phyloP scores from a whole-genome alignment of 805 yeast genomes.

The Cyberlindnera amylophila region DNA sequence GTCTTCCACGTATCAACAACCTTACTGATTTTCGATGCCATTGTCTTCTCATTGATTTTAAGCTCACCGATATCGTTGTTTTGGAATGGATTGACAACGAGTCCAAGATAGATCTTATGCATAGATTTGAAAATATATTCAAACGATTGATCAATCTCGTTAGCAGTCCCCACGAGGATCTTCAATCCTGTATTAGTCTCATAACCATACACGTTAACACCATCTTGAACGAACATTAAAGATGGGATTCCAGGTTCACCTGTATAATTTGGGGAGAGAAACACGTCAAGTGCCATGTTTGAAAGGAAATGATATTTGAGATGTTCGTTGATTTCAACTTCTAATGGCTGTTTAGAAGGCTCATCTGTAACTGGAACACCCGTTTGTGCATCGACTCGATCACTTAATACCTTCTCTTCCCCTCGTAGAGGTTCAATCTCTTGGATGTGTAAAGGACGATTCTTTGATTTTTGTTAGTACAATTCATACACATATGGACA shows the following conservation, averaged over 20 bases:
- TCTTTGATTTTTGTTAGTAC: conserved; percentile 24
- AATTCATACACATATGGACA: neutral
- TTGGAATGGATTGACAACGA: conserved; percentile 64
- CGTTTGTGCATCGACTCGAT: conserved; percentile 10
- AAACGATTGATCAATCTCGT: conserved; percentile 28
- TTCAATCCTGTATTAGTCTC: conserved; percentile 68
- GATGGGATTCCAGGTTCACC: conserved; percentile 36
- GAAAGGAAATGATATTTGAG: conserved; percentile 65
- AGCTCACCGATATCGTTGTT: conserved; percentile 16
- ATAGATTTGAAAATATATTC: conserved; percentile 36
- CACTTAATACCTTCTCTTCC: conserved; percentile 13
- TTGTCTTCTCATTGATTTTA: conserved; percentile 25
- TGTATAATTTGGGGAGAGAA: conserved; percentile 45
- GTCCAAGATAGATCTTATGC: conserved; percentile 50
- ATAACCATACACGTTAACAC: conserved; percentile 60
- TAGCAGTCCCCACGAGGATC: conserved; percentile 52
- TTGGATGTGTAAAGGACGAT: conserved; percentile 59
- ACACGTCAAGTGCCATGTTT: conserved; percentile 73
- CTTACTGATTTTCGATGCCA: conserved; percentile 15
- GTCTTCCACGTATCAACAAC: conserved; percentile 12
- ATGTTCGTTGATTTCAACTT: conserved; percentile 5
- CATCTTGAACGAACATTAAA: conserved; percentile 63
- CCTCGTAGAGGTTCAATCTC: conserved; percentile 37
- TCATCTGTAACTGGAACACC: neutral
- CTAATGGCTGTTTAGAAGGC: neutral